Base-by-base conservation (phyloP, 2,329 filamentous ascomycete genomes). In the Pestalotiopsis sp. region DNA sequence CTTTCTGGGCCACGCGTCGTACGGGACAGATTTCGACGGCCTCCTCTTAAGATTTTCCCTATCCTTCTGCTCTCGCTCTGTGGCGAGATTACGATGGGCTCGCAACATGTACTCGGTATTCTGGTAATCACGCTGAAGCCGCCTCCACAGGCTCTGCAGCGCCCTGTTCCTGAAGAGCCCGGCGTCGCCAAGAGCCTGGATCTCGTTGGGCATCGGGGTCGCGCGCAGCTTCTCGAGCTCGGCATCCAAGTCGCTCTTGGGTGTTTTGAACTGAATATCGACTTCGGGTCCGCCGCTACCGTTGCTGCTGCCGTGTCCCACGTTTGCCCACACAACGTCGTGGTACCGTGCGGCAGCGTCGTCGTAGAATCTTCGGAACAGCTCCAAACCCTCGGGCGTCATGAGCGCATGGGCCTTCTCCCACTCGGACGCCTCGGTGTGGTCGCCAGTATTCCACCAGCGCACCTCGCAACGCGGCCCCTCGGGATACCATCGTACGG, bases 301-400 rank as follows among this genome's bases (percentile, higher is more conserved):
- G 45, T 7, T n/a, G 2, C 45, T 20, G 4, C 3, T 52, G 0
- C n/a, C n/a, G 4, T n/a, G 45, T 9, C 17, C 45, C 5, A 52
- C 45, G 45, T 52, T 52, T 52, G n/a, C 23, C 61, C 61, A 41
- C 11, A 39, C 38, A 5, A 64, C n/a, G 38, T 64, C 25, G 9
- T n/a, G 25, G 12, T 38, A 64, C 20, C 36, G 13, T n/a, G 27
- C 38, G 4, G 38, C 61, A 4, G 36, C n/a, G 20, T 52, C 41
- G 4, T 66, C 63, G n/a, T 66, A 66, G 27, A 31, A 66, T 2
- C 39, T 36, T 2, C 63, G 41, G 45, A 66, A 56, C 14, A 58
- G 45, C 36, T 66, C 63, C 36, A 66, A 17, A 4, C 63, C 63
- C 3, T 66, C 63, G 12, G 17, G 63, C 25, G 63, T 57, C 45